Percentiles rank a stretch among this genome's conserved stretches.
Conservation (phyloP, 768 basidiomycete genomes). For the Lenzites betulinus region DNA sequence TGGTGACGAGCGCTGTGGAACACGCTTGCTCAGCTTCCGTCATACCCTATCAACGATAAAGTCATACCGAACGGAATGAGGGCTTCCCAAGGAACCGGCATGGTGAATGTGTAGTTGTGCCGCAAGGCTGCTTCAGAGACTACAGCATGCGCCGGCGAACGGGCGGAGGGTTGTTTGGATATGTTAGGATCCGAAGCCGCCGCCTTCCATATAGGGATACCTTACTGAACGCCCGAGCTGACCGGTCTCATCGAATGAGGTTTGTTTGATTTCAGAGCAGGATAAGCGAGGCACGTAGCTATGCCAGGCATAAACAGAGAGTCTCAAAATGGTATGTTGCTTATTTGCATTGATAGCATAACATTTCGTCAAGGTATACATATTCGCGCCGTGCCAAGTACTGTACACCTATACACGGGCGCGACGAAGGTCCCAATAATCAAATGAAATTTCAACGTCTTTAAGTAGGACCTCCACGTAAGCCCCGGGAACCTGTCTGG, state of each 20-base stretch:
- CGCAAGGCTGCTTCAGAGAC: slow-evolving; percentile 8
- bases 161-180: slow-evolving; percentile 4
- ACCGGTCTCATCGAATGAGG: not conserved
- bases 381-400: too few relatives aligned
- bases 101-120: slow-evolving; percentile 38
- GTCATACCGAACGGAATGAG: slow-evolving; percentile 88
- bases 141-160: not conserved
- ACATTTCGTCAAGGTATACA: too few relatives aligned
- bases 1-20: slow-evolving; percentile 70
- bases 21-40: not conserved
- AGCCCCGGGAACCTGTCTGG: too few relatives aligned
- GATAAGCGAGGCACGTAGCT: too few relatives aligned
- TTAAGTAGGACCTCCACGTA: too few relatives aligned
- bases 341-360: too few relatives aligned
- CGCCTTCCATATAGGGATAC: slow-evolving; percentile 4
- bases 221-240: not conserved
- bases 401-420: too few relatives aligned
- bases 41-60: not conserved
- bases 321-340: too few relatives aligned
- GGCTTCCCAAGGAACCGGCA: slow-evolving; percentile 98
- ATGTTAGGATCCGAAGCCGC: slow-evolving; percentile 17
- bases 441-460: too few relatives aligned
- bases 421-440: too few relatives aligned
- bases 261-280: too few relatives aligned
- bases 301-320: too few relatives aligned